Conservation (phyloP, 2,329 filamentous ascomycete genomes). For the Xylariaceae sp. region DNA sequence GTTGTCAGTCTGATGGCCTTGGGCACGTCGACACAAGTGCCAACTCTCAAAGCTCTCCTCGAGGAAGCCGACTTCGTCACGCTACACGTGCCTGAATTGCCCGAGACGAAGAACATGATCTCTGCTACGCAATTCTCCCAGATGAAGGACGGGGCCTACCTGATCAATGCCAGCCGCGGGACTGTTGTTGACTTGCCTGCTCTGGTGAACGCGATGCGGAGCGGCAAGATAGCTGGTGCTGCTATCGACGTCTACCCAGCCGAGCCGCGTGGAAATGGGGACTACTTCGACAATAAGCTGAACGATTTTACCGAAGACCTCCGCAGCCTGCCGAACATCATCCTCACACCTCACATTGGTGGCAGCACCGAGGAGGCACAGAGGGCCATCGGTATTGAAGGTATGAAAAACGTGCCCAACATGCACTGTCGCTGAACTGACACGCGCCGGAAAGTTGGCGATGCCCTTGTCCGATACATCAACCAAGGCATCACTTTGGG, state of each 20-base stretch:
- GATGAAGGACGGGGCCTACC: conserved; percentile 90
- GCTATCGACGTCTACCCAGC: conserved; percentile 95
- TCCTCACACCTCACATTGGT: conserved; percentile 93
- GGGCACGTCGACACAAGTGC: conserved; percentile 78
- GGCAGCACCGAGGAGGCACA: conserved; percentile 97
- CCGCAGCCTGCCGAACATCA: conserved; percentile 78
- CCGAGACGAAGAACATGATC: conserved; percentile 92
- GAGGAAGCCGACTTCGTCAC: conserved; percentile 83
- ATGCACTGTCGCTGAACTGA: neutral
- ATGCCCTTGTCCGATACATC: conserved; percentile 86
- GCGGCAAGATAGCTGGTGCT: conserved; percentile 82
- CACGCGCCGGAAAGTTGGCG: conserved; percentile 55
- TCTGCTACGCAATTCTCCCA: conserved; percentile 67
- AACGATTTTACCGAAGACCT: conserved; percentile 84
- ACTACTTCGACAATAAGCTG: conserved; percentile 81
- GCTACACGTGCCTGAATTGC: conserved; percentile 85
- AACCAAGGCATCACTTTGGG: conserved; percentile 89
- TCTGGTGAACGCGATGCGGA: conserved; percentile 77
- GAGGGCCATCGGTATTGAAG: conserved; percentile 87
- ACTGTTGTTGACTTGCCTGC: conserved; percentile 92
- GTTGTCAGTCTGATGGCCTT: conserved; percentile 90
- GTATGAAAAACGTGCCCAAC: conserved; percentile 26
- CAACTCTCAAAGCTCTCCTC: conserved; percentile 69
- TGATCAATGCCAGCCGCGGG: conserved; percentile 93
- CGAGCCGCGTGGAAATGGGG: conserved; percentile 88